phyloP scores from a whole-genome alignment of 768 basidiomycete genomes.

The Amanita pallidorosea region DNA sequence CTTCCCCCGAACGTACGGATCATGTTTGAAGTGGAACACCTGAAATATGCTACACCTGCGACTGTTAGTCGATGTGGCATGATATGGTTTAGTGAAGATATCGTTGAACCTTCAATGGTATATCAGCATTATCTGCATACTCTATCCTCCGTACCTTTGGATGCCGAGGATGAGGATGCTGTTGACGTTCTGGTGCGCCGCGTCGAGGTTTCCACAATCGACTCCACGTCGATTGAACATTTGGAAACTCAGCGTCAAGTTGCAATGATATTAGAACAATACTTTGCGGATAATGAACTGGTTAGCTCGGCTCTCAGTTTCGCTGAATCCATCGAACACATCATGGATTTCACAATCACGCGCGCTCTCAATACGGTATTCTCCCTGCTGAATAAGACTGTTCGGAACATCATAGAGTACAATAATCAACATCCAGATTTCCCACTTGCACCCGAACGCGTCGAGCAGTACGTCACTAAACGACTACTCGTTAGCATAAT shows the following conservation, averaged over 20 bases:
- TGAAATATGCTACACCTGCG: slow-evolving; percentile 92
- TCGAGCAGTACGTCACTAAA: slow-evolving; percentile 88
- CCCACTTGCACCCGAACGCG: slow-evolving; percentile 71
- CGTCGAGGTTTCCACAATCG: slow-evolving; percentile 31
- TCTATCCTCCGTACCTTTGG: slow-evolving; percentile 64
- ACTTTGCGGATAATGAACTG: slow-evolving; percentile 75
- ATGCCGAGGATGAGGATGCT: slow-evolving; percentile 81
- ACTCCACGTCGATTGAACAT: slow-evolving; percentile 47
- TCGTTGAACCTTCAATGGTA: slow-evolving; percentile 86
- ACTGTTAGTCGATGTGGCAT: slow-evolving; percentile 99
- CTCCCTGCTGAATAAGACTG: slow-evolving; percentile 93
- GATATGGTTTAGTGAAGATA: slow-evolving; percentile 99
- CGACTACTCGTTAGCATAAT: slow-evolving; percentile 85
- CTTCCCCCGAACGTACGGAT: slow-evolving; percentile 95
- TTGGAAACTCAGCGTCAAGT: slow-evolving; percentile 70
- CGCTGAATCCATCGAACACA: slow-evolving; percentile 84
- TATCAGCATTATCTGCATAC: slow-evolving; percentile 81
- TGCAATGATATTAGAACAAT: slow-evolving; percentile 63
- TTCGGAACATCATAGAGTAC: slow-evolving; percentile 88
- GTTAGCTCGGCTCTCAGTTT: slow-evolving; percentile 70
- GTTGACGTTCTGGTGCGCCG: slow-evolving; percentile 54
- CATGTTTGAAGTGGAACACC: slow-evolving; percentile 99
- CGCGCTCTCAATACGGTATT: slow-evolving; percentile 94
- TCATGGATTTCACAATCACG: slow-evolving; percentile 95
- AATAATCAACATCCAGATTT: slow-evolving; percentile 94